Percentiles rank a stretch among this genome's conserved stretches.
These are phyloP conservation scores for Exophiala sideris DNA, from an alignment of 2,329 filamentous ascomycete species.

Conservation along the genomic window DNA sequence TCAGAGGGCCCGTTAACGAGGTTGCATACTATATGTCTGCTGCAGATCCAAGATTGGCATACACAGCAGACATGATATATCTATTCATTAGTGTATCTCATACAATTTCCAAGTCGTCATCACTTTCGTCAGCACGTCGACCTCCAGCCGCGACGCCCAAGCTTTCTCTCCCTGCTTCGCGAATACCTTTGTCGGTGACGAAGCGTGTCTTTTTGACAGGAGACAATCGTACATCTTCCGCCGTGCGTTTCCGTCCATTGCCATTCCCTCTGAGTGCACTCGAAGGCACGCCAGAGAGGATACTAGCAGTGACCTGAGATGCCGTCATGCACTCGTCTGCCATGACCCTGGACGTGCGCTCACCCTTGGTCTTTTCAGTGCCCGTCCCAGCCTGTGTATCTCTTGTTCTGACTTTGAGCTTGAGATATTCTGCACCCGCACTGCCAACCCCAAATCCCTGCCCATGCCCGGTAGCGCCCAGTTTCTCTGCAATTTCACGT, in stretches of 20 bases:
- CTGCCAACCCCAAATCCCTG: conserved; percentile 27
- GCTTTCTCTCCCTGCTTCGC: conserved; percentile 72
- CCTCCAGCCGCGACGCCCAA: conserved; percentile 46
- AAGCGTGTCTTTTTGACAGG: conserved; percentile 60
- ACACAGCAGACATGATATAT: too few species aligned
- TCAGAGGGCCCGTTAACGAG: too few species aligned
- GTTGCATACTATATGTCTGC: not conserved
- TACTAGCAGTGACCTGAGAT: not conserved
- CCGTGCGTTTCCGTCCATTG: conserved; percentile 32
- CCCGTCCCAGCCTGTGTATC: not conserved
- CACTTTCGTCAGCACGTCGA: conserved; percentile 53
- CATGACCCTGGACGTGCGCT: not conserved
- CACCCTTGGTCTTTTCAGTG: not conserved
- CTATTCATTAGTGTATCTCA: conserved; percentile 18
- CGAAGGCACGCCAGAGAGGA: conserved; percentile 6
- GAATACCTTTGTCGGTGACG: conserved; percentile 72
- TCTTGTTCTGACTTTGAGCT: conserved; percentile 26
- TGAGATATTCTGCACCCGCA: conserved; percentile 46
- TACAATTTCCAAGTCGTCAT: conserved; percentile 50
- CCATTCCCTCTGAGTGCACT: conserved; percentile 9
- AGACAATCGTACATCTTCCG: conserved; percentile 39
- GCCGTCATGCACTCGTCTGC: not conserved
- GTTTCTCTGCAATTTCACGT: conserved; percentile 42
- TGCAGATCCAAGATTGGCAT: not conserved
- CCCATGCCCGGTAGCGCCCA: conserved; percentile 30